These are phyloP conservation scores for Dryas integrifolia DNA, from an alignment of 331 rosid genomes.

Conservation along the genomic window DNA sequence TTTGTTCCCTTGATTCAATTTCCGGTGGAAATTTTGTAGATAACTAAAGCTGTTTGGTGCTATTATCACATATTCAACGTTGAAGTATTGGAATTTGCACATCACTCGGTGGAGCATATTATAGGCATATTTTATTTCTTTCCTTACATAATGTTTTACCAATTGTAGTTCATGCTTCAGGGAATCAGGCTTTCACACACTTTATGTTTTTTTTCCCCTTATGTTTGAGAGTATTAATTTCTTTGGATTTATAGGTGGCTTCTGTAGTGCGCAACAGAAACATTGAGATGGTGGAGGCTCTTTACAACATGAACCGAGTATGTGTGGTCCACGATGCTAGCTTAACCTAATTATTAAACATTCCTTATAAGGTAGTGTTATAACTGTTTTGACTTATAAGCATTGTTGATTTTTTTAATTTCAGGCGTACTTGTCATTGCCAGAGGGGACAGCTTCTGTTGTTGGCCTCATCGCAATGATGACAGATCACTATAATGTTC, in stretches of 20 bases:
- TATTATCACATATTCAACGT: neutral
- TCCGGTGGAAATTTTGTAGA: slow-evolving; percentile 22
- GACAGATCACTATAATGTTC: slow-evolving; percentile 82
- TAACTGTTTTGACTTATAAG: slow-evolving; percentile 16
- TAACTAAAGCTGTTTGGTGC: slow-evolving; percentile 1
- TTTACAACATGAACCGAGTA: slow-evolving; percentile 71
- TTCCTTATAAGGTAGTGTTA: slow-evolving; percentile 1
- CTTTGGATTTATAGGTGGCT: slow-evolving; percentile 58
- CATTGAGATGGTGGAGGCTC: slow-evolving; percentile 71
- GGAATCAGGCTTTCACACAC: neutral
- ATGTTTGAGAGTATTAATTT: slow-evolving; percentile 17
- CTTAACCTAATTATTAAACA: neutral
- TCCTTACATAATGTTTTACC: neutral
- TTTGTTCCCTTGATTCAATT: slow-evolving; percentile 23
- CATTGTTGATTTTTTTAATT: slow-evolving; percentile 25
- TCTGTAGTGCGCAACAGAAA: slow-evolving; percentile 47
- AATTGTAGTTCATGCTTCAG: slow-evolving; percentile 1
- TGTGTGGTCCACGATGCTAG: slow-evolving; percentile 20
- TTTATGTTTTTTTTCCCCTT: slow-evolving; percentile 13
- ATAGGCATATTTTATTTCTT: neutral
- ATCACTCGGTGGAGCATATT: neutral
- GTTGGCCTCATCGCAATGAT: slow-evolving; percentile 82
- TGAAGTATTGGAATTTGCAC: neutral
- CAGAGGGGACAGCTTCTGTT: slow-evolving; percentile 83
- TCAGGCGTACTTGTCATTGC: slow-evolving; percentile 84